Conservation (phyloP, 768 basidiomycete species). For the Macrolepiota albuminosa region DNA sequence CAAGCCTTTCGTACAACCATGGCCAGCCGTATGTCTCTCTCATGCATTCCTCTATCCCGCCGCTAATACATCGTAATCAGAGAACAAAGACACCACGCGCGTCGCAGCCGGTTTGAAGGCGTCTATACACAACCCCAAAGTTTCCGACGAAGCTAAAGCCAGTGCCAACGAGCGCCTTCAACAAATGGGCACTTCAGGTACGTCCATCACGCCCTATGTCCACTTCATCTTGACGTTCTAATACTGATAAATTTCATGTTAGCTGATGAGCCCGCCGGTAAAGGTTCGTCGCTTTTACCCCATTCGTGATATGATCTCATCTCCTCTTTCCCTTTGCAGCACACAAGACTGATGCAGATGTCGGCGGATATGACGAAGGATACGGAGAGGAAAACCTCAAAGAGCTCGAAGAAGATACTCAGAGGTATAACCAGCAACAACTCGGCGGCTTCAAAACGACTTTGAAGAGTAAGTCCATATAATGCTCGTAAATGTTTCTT, state of each 20-base stretch:
- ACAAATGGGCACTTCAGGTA: not conserved
- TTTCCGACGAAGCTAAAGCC: not conserved
- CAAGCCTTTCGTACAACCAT: not conserved
- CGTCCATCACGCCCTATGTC: too few species aligned
- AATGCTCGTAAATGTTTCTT: too few species aligned
- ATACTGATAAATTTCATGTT: not conserved
- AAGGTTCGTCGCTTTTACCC: not conserved
- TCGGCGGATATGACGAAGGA: not conserved
- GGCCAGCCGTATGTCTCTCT: not conserved
- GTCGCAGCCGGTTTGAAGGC: conserved; percentile 1
- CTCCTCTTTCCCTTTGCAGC: not conserved
- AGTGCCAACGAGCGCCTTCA: not conserved
- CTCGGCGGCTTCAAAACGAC: not conserved
- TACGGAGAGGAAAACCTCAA: not conserved
- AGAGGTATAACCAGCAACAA: not conserved
- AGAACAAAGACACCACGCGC: not conserved
- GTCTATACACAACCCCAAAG: not conserved
- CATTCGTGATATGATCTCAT: too few species aligned
- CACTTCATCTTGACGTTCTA: not conserved
- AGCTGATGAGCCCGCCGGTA: not conserved
- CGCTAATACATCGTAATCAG: not conserved
- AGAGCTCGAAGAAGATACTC: not conserved
- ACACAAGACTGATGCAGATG: not conserved
- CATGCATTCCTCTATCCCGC: rapidly evolving
- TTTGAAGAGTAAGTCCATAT: not conserved